A percentile compares a stretch with the other conserved stretches of the same genome.
Conservation (phyloP, 306 rosid species). For the Arachis stenosperma region DNA sequence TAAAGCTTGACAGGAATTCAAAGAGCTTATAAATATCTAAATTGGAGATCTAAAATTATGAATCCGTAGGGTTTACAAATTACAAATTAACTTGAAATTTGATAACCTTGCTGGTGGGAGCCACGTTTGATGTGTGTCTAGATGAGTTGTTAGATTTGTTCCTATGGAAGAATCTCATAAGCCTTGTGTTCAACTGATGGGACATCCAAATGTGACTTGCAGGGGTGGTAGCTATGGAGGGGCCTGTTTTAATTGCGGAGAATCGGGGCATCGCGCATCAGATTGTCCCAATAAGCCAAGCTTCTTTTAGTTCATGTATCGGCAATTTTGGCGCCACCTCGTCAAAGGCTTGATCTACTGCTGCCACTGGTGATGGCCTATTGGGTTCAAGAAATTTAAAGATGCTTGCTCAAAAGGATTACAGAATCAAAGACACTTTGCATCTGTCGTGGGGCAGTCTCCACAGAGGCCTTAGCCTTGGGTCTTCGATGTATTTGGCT, state of each 20-base stretch:
- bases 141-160: no score
- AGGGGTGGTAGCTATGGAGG: conserved; percentile 69
- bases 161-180: not conserved
- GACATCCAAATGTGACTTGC: conserved; percentile 44
- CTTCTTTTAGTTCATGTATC: conserved; percentile 21
- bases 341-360: conserved; percentile 5
- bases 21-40: no score
- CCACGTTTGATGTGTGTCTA: no score
- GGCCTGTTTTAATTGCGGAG: conserved; percentile 79
- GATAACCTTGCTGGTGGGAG: no score
- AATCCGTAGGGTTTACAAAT: no score
- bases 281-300: conserved; percentile 64
- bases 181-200: conserved; percentile 19
- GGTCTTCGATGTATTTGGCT: not conserved
- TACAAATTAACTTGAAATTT: no score
- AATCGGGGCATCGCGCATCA: conserved; percentile 75
- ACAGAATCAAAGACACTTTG: conserved; percentile 28
- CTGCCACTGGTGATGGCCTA: conserved; percentile 40
- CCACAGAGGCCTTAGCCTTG: conserved; percentile 29
- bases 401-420: conserved; percentile 35
- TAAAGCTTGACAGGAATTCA: no score
- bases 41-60: no score
- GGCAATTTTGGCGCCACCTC: conserved; percentile 11
- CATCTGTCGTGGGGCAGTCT: not conserved
- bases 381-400: conserved; percentile 34